These are phyloP conservation scores for Beauveria asiatica DNA, from an alignment of 2,329 filamentous ascomycete genomes.

Conservation along the genomic window DNA sequence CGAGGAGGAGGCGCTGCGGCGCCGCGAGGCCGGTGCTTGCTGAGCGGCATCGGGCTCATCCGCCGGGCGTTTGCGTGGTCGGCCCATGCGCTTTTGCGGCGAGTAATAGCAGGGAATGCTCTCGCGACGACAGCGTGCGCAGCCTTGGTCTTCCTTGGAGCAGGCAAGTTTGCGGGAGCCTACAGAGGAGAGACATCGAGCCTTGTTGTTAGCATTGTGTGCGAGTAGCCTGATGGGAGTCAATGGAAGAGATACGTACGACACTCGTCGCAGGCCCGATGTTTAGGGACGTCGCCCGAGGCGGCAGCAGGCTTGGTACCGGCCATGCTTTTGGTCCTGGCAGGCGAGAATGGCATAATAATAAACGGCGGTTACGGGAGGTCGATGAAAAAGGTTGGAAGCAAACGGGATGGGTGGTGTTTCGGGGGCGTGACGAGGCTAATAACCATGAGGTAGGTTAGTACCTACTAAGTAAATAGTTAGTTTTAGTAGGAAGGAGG, in stretches of 20 bases:
- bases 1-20: neutral
- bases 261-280: slow-evolving; percentile 59
- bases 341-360: neutral
- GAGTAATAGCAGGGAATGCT: slow-evolving; percentile 53
- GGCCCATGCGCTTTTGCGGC: slow-evolving; percentile 57
- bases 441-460: neutral
- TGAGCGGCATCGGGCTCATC: slow-evolving; percentile 16
- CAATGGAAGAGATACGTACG: slow-evolving; percentile 36
- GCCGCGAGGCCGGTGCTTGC: neutral
- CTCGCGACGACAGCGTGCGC: slow-evolving; percentile 49
- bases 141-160: slow-evolving; percentile 52
- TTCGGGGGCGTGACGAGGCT: neutral
- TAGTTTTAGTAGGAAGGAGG: neutral
- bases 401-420: neutral
- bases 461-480: too few species aligned
- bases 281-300: slow-evolving; percentile 32
- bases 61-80: slow-evolving; percentile 47
- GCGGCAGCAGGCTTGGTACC: neutral
- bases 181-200: slow-evolving; percentile 20
- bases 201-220: neutral
- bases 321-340: neutral
- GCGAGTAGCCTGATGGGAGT: neutral
- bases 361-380: neutral
- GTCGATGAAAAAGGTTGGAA: neutral
- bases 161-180: slow-evolving; percentile 57